Evolutionary conservation across 495 filamentous ascomycete species (phyloP), one percentile per base, ranked within the genome.

Genomic region (Penicillium mononematosum): DNA sequence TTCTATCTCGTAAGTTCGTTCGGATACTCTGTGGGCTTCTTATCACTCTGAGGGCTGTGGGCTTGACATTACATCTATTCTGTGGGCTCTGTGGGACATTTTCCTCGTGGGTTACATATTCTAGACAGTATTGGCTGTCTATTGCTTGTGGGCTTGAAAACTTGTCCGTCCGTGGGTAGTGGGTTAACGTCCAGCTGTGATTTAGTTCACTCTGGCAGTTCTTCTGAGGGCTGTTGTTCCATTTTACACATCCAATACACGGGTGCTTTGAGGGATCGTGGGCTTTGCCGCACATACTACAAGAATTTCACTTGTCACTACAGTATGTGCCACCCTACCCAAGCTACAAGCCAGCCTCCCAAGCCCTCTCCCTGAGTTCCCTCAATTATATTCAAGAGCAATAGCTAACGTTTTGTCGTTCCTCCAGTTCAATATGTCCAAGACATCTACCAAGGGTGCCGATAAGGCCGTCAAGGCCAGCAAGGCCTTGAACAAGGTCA

Each of bases 401-500:
- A 19, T n/a, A 24, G 55, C 73, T 75, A 70, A 75, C 65, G 31
- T 50, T 25, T 14, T 31, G 17, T 60, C 1, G 44, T 25, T 55
- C 32, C n/a, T 44, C 42, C 58, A 74, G 69, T 63, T 66, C 67
- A 74, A 62, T 63, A 83, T 83, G 80, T 80, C 77, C 45, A 81
- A 81, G 70, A 75, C 78, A 22, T 45, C 78, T 20, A 19, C 45
- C 50, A 82, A 82, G 70, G 68, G 72, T 71, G 69, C 61, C 56
- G 73, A 79, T 53, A 78, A 79, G 69, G 66, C 68, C 69, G 67
- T 67, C 73, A 81, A 81, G 73, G 66, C 68, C 68, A 69, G 70
- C 72, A 81, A 81, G 73, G 53, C 69, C 61, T 50, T 81, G 62
- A 73, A 64, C 70, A 80, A 80, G 71, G 79, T 79, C 75, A 81